These are phyloP conservation scores for Massariosphaeria phaeospora DNA, from an alignment of 495 filamentous ascomycete genomes.

Conservation along the genomic window DNA sequence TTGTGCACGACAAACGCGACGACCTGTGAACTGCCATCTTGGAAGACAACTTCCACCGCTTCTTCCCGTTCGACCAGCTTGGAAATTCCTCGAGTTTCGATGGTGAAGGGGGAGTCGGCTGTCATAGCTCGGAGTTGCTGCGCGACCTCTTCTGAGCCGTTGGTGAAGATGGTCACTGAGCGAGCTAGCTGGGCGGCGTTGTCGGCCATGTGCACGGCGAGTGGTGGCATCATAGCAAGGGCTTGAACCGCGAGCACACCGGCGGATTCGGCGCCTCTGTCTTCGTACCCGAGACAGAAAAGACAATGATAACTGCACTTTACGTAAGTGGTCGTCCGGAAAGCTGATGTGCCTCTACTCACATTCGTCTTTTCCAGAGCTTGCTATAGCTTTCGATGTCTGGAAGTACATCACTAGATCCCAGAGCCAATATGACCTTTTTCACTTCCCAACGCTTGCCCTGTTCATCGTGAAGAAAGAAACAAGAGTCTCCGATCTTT, in stretches of 20 bases:
- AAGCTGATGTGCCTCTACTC: not conserved
- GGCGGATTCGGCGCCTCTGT: not conserved
- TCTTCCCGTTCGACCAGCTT: conserved; percentile 1
- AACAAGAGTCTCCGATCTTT: not conserved
- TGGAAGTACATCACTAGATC: conserved; percentile 16
- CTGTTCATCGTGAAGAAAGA: conserved; percentile 2
- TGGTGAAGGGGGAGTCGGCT: not conserved
- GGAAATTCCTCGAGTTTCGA: conserved; percentile 10
- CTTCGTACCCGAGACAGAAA: conserved; percentile 27
- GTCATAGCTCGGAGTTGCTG: not conserved
- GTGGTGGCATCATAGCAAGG: not conserved
- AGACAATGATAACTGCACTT: conserved; percentile 27
- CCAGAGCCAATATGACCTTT: conserved; percentile 26
- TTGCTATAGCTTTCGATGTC: conserved; percentile 21
- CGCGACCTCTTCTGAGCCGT: conserved; percentile 14
- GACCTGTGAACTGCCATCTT: conserved; percentile 1
- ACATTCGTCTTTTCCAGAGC: conserved; percentile 21
- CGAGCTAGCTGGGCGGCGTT: not conserved
- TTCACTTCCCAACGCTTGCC: conserved; percentile 10
- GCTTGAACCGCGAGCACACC: conserved; percentile 20
- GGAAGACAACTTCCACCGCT: conserved; percentile 12
- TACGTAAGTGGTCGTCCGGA: not conserved
- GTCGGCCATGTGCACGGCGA: conserved; percentile 10
- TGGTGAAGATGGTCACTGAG: conserved; percentile 21
- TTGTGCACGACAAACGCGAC: conserved; percentile 18